These are phyloP conservation scores for Geotrichum candidum DNA, from an alignment of 1,139 yeast species.

Conservation along the genomic window DNA sequence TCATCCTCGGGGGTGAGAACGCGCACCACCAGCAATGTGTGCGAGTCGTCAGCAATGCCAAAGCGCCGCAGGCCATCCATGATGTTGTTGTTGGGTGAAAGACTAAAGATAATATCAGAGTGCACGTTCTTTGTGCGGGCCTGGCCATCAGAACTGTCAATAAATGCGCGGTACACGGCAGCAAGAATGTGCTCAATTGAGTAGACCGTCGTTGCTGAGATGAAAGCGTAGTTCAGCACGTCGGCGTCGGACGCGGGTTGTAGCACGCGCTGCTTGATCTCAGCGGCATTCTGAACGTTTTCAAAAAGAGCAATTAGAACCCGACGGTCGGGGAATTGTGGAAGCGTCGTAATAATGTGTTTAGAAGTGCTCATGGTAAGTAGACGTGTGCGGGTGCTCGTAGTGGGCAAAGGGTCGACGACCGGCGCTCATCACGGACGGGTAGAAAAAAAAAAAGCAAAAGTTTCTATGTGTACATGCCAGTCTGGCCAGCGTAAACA, in stretches of 20 bases:
- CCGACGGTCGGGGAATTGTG: constrained; percentile 41
- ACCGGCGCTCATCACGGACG: not conserved
- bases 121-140: constrained; percentile 47
- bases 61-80: constrained; percentile 44
- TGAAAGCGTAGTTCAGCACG: constrained; percentile 42
- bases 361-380: constrained; percentile 1
- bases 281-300: constrained; percentile 36
- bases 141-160: constrained; percentile 38
- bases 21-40: constrained; percentile 37
- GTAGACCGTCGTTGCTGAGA: constrained; percentile 41
- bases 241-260: constrained; percentile 30
- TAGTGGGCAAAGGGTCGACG: not conserved
- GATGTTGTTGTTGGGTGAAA: constrained; percentile 48
- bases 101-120: constrained; percentile 48
- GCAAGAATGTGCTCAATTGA: constrained; percentile 46
- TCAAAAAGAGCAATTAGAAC: constrained; percentile 39
- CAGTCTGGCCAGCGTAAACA: not conserved
- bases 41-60: constrained; percentile 41
- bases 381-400: not conserved
- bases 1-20: constrained; percentile 24
- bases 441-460: not conserved
- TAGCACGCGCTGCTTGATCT: constrained; percentile 6
- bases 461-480: not conserved
- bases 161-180: constrained; percentile 46
- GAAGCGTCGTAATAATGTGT: constrained; percentile 28